A percentile compares a stretch with the other conserved stretches of the same genome.
phyloP scores from a whole-genome alignment of 78 protist genomes.

The Isochrysis galbana region DNA sequence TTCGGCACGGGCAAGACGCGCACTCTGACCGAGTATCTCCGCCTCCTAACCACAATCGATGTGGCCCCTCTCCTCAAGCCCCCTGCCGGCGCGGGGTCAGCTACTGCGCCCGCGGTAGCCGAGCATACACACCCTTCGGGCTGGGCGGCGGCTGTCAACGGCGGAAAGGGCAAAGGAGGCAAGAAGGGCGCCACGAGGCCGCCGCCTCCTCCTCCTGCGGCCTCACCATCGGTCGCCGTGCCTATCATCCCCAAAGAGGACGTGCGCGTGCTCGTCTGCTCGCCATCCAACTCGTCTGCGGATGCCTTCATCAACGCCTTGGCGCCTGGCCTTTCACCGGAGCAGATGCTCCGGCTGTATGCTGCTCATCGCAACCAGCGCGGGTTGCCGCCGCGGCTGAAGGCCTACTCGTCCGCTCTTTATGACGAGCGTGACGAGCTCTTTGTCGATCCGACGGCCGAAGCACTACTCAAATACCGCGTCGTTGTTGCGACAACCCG shows the following conservation, averaged over 20 bases:
- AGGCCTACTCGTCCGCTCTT: not conserved
- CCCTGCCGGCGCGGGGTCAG: too few relatives aligned
- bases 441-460: not conserved
- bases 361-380: not conserved
- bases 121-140: too few relatives aligned
- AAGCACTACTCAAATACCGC: not conserved
- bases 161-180: too few relatives aligned
- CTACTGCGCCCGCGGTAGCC: too few relatives aligned
- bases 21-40: not conserved
- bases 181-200: not conserved
- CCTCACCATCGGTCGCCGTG: too few relatives aligned
- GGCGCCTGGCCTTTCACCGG: not conserved
- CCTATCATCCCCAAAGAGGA: too few relatives aligned
- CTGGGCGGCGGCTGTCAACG: too few relatives aligned
- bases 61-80: not conserved
- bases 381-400: not conserved
- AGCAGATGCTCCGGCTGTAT: not conserved
- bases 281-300: constrained; percentile 52
- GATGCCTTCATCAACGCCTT: constrained; percentile 9
- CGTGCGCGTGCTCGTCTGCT: constrained; percentile 4
- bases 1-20: constrained; percentile 28
- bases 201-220: not conserved
- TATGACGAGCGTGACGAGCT: too few relatives aligned
- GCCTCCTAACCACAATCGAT: not conserved
- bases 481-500: constrained; percentile 13